Base-by-base conservation (phyloP, 495 filamentous ascomycete species). In the Penicillium taxi region DNA sequence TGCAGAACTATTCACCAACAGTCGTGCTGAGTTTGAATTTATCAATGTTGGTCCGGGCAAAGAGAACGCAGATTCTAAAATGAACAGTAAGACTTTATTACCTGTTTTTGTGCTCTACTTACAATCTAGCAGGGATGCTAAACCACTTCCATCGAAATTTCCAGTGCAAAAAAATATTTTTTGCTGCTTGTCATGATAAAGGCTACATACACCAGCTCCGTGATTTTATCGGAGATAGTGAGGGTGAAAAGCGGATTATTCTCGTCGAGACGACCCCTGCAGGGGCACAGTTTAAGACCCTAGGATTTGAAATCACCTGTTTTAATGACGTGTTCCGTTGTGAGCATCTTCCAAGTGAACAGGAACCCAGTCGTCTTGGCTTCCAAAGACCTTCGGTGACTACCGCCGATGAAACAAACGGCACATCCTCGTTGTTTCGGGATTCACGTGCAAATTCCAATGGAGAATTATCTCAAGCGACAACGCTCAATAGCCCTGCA, bases 151-250 rank as follows among this genome's bases (percentile, higher is more conserved):
- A 49, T 16, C 28, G 17, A 14, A 45, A 35, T 14, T 25, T 35
- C 17, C 45, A 48, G 19, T 48, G 45, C 19, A 30, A 38, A 19
- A 38, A 36, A 13, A 48, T 48, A 11, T 48, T 48, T 35, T 48
- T 42, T 26, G 35, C 24, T 9, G 45, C 30, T 9, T 48, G 45
- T 20, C 45, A 48, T 12, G 39, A 43, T 16, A 39, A 28, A 15
- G 35, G 39, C 18, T 48, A 43, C 36, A 5, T 39, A 9, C 25
- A 42, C 21, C 28, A 41, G 4, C 39, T 48, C 3, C 35, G 37
- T 6, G 14, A 25, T 19, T 34, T 38, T 20, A 35, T 18, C 7
- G 22, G 22, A 9, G 30, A 41, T 8, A 5, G 4, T 6, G 26
- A 38, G 18, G 30, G 35, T 22, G 24, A 12, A 12, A 21, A 43